Evolutionary conservation across 495 filamentous ascomycete species (phyloP).

Genomic region (Hypoxylon fragiforme): DNA sequence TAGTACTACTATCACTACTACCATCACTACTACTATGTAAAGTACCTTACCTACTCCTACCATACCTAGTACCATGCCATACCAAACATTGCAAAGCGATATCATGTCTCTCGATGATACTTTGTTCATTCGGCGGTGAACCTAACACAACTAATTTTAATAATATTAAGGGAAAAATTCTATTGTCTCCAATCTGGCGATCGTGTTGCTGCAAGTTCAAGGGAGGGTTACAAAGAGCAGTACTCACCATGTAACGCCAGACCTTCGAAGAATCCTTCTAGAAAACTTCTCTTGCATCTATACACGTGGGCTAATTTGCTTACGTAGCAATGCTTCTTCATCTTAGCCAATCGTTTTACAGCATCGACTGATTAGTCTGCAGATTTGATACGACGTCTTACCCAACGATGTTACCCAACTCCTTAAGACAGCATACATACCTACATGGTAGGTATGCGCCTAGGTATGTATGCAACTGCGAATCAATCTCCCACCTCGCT

Average conservation of each 20-base stretch:
- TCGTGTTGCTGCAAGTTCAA: constrained; percentile 5
- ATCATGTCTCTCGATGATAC: neutral
- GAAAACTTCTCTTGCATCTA: constrained; percentile 28
- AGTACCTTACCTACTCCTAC: no score
- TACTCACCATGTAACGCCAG: constrained; percentile 4
- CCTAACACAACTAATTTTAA: neutral
- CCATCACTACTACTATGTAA: no score
- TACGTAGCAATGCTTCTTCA: constrained; percentile 19
- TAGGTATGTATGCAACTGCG: no score
- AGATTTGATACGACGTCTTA: constrained; percentile 25
- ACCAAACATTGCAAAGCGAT: neutral
- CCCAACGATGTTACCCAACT: constrained; percentile 21
- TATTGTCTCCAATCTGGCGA: constrained; percentile 12
- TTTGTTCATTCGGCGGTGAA: neutral
- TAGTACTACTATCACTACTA: no score
- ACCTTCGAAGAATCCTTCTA: constrained; percentile 30
- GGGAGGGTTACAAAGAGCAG: constrained; percentile 23
- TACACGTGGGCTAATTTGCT: constrained; percentile 32
- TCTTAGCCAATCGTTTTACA: constrained; percentile 18
- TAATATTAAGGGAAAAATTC: constrained; percentile 1
- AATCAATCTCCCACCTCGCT: no score
- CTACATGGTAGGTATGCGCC: no score
- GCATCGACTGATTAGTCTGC: constrained; percentile 8
- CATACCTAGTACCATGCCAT: no score
- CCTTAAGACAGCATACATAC: neutral